A percentile compares a stretch with the other conserved stretches of the same genome.
phyloP scores from a whole-genome alignment of 2,329 filamentous ascomycete species.

The Elsinoe batatas region DNA sequence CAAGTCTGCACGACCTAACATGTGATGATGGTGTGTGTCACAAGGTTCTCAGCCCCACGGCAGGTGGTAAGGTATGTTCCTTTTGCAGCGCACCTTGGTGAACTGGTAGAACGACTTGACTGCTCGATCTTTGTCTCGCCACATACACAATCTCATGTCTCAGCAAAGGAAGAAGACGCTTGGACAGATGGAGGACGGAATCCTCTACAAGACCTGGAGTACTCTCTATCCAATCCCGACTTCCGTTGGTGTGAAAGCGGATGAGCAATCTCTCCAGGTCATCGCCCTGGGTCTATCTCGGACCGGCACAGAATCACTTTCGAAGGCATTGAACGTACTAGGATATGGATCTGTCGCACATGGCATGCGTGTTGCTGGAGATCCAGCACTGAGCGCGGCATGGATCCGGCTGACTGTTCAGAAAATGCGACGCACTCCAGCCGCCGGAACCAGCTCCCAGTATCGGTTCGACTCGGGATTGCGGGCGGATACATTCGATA shows the following conservation, averaged over 20 bases:
- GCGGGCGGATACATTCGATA: constrained; percentile 14
- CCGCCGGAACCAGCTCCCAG: background rate
- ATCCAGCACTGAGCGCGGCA: background rate
- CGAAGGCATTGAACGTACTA: background rate
- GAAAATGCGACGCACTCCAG: background rate
- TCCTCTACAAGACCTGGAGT: background rate
- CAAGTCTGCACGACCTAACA: too few relatives aligned
- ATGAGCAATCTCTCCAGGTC: constrained; percentile 4
- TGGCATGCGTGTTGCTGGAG: background rate
- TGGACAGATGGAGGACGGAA: background rate
- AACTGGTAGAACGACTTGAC: too few relatives aligned
- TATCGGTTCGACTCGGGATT: background rate
- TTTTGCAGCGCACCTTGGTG: too few relatives aligned
- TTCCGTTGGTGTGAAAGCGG: too few relatives aligned
- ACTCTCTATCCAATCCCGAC: background rate
- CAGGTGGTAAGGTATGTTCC: too few relatives aligned
- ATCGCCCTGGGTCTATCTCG: constrained; percentile 20
- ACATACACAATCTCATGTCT: too few relatives aligned
- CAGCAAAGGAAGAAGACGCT: too few relatives aligned
- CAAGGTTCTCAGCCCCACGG: too few relatives aligned
- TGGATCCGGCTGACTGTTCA: background rate
- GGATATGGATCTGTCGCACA: background rate
- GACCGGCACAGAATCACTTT: constrained; percentile 19
- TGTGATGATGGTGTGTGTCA: too few relatives aligned
- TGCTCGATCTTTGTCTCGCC: too few relatives aligned